Base-by-base conservation (phyloP, 192 early-diverging fungal genomes). In the Nowakowskiella sp. region DNA sequence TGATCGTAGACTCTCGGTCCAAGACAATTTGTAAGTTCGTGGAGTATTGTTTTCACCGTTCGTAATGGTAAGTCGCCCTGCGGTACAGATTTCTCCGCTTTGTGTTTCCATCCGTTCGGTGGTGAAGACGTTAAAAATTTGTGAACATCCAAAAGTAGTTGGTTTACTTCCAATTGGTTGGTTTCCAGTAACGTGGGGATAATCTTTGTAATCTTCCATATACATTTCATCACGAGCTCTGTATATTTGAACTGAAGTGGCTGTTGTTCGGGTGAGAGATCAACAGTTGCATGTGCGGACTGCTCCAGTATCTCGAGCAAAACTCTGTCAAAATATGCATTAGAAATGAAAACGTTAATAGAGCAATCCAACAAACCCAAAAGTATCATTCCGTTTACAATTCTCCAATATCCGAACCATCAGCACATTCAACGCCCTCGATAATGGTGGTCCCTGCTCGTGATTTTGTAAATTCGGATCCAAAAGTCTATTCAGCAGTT, bases 131-230 rank as follows among this genome's bases (percentile, higher is more conserved):
- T 68, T 57, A 99, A 84, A 66, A 96, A 91, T 23, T 80, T 67
- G 43, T 98, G 85, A 44, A 93, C 77, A 29, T 82, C 82, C 30
- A 69, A 71, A 19, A 98, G 53, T 3, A 98, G 62, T 25, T 76
- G 64, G 47, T 80, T 74, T 3, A 83, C 67, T n/a, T 77, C 68
- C 3, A 93, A 57, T 29, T 68, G 72, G 27, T 80, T 70, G 4
- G 69, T 57, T 3, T 80, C 55, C 2, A 94, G 52, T 24, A 90
- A 81, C 27, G 82, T 66, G 26, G 85, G 76, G 44, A 98, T 71
- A 3, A 81, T 64, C 70, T 96, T 97, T 24, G 93, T 85, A 28
- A 95, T 60, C 55, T 94, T 92, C 96, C 96, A 99, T 36, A 99
- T 55, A 49, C 96, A 99, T 65, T 91, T 92, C 88, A 96, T 92